A percentile compares a stretch with the other conserved stretches of the same genome.
These are phyloP conservation scores for Trichoderma guizhouense DNA, from an alignment of 2,329 filamentous ascomycete genomes.

Conservation along the genomic window DNA sequence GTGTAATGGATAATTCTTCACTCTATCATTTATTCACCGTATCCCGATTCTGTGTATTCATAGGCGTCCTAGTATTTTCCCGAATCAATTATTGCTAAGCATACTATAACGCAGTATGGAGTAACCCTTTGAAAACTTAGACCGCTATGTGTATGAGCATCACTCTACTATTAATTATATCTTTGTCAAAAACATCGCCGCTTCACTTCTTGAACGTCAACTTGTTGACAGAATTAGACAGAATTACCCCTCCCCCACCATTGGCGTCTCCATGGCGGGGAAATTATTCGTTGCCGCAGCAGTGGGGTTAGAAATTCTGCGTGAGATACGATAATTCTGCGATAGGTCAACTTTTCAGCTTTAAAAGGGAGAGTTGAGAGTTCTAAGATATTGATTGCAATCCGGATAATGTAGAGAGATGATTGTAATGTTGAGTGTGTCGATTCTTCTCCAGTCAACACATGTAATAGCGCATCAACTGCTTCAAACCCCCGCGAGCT, in stretches of 20 bases:
- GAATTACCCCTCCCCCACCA: constrained; percentile 7
- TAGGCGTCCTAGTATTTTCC: background rate
- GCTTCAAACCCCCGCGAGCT: background rate
- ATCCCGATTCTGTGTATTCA: background rate
- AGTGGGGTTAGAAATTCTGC: background rate
- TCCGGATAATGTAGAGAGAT: background rate
- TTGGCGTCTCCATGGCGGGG: background rate
- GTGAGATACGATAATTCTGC: background rate
- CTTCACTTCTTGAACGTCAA: background rate
- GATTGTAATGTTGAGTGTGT: background rate
- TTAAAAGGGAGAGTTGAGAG: background rate
- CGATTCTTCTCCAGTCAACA: background rate
- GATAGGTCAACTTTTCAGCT: background rate
- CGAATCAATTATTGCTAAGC: no score
- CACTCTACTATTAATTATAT: background rate
- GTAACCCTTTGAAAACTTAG: no score
- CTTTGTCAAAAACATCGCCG: background rate
- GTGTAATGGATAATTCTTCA: background rate
- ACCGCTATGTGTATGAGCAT: no score
- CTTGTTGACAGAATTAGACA: background rate
- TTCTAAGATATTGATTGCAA: background rate
- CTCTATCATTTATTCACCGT: background rate
- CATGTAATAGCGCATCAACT: background rate
- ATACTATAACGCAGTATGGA: no score
- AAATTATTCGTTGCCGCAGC: no score